Evolutionary conservation across 768 basidiomycete genomes (phyloP).

Genomic region (Amanita pallidorosea): DNA sequence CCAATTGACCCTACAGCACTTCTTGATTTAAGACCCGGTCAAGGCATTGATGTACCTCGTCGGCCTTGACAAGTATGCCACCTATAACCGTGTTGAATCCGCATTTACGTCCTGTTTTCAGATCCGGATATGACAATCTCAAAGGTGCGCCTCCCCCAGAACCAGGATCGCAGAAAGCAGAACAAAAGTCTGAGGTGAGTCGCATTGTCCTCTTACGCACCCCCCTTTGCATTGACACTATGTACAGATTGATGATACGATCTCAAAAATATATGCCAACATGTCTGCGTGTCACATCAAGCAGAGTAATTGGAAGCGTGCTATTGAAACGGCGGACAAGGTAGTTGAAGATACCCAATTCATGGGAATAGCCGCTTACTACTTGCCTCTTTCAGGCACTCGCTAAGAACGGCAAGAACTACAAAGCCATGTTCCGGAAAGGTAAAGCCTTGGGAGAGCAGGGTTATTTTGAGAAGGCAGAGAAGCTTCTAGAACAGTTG

Average conservation of each 20-base stretch:
- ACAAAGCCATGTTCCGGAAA: conserved; percentile 74
- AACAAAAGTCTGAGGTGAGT: conserved; percentile 59
- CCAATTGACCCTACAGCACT: background rate
- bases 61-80: conserved; percentile 66
- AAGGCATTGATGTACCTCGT: conserved; percentile 65
- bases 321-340: conserved; percentile 74
- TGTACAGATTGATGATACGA: conserved; percentile 54
- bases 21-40: background rate
- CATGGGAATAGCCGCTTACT: background rate
- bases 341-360: conserved; percentile 13
- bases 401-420: conserved; percentile 62
- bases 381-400: conserved; percentile 39
- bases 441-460: conserved; percentile 69
- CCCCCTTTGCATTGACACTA: background rate
- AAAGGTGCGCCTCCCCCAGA: conserved; percentile 18
- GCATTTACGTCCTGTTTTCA: conserved; percentile 13
- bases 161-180: conserved; percentile 15
- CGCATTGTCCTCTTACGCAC: conserved; percentile 4
- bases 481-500: conserved; percentile 52
- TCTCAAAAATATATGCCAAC: conserved; percentile 79
- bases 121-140: conserved; percentile 45
- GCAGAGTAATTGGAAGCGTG: conserved; percentile 69
- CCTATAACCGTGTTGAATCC: background rate
- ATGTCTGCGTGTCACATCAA: conserved; percentile 82
- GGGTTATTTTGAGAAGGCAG: conserved; percentile 68